Conservation (phyloP, 2,329 filamentous ascomycete species). For the Paraphoma chrysanthemicola region DNA sequence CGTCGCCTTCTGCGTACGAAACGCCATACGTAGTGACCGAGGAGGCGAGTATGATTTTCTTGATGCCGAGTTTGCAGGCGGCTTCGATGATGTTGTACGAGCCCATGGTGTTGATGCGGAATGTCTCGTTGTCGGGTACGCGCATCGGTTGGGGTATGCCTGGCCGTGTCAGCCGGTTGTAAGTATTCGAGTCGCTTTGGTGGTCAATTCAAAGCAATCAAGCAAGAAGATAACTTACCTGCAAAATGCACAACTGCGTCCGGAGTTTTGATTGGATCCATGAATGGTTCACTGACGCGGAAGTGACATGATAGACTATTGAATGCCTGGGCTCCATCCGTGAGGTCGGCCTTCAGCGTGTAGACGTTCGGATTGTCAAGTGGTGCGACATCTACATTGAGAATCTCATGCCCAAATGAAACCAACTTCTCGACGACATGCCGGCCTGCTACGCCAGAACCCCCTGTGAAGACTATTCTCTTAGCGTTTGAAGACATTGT, state of each 20-base stretch:
- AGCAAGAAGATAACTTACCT: slow-evolving; percentile 39
- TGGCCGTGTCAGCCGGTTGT: slow-evolving; percentile 5
- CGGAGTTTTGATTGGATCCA: slow-evolving; percentile 48
- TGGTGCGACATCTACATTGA: slow-evolving; percentile 61
- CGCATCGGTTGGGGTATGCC: slow-evolving; percentile 63
- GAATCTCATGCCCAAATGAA: slow-evolving; percentile 58
- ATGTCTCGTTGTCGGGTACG: slow-evolving; percentile 66
- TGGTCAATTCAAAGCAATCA: not conserved
- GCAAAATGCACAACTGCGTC: slow-evolving; percentile 69
- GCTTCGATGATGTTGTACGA: slow-evolving; percentile 68
- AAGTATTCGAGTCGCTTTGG: not conserved
- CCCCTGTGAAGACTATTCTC: slow-evolving; percentile 62
- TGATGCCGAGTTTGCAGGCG: slow-evolving; percentile 65
- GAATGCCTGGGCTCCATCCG: slow-evolving; percentile 62
- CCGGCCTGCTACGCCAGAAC: slow-evolving; percentile 56
- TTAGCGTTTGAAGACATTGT: slow-evolving; percentile 25
- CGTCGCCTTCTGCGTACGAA: slow-evolving; percentile 62
- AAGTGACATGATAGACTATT: slow-evolving; percentile 64
- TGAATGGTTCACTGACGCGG: slow-evolving; percentile 52
- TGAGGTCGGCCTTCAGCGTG: slow-evolving; percentile 63
- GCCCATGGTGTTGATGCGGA: slow-evolving; percentile 48
- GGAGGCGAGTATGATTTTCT: slow-evolving; percentile 66
- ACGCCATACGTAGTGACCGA: slow-evolving; percentile 67
- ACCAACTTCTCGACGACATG: slow-evolving; percentile 60
- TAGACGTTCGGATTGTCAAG: slow-evolving; percentile 55